Conservation (phyloP, 495 filamentous ascomycete species). For the Talaromyces borbonicus region DNA sequence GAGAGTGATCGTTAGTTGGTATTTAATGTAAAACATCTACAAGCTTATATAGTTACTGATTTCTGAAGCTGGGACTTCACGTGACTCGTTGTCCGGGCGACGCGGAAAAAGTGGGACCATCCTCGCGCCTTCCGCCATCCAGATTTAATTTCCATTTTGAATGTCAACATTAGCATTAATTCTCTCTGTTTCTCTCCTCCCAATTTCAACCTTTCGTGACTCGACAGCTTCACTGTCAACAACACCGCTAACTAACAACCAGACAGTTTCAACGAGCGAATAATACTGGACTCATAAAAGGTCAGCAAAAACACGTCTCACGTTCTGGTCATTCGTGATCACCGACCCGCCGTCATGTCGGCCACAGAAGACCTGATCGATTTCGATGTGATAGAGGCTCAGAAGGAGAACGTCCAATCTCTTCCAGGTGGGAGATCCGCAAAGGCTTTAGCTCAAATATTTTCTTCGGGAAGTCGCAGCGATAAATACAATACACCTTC, state of each 20-base stretch:
- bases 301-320: too few relatives aligned
- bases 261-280: not conserved
- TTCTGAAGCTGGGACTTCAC: slow-evolving; percentile 10
- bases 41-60: too few relatives aligned
- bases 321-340: not conserved
- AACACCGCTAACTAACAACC: not conserved
- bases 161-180: not conserved
- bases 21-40: too few relatives aligned
- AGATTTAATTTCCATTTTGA: too few relatives aligned
- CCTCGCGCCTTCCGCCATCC: not conserved
- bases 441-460: slow-evolving; percentile 75
- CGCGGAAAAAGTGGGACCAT: slow-evolving; percentile 2
- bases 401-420: slow-evolving; percentile 96
- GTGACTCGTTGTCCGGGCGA: slow-evolving; percentile 29
- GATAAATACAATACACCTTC: slow-evolving; percentile 42
- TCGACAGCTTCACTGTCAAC: slow-evolving; percentile 7
- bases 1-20: too few relatives aligned
- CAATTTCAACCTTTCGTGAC: slow-evolving; percentile 5
- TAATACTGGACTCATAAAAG: too few relatives aligned
- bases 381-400: slow-evolving; percentile 90
- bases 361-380: slow-evolving; percentile 57
- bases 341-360: slow-evolving; percentile 33
- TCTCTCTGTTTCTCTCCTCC: slow-evolving; percentile 1
- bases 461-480: slow-evolving; percentile 49
- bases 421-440: slow-evolving; percentile 86